Percentiles rank a stretch among this genome's conserved stretches.
Evolutionary conservation across 2,329 filamentous ascomycete genomes (phyloP).

Genomic region (Fusarium albosuccineum): DNA sequence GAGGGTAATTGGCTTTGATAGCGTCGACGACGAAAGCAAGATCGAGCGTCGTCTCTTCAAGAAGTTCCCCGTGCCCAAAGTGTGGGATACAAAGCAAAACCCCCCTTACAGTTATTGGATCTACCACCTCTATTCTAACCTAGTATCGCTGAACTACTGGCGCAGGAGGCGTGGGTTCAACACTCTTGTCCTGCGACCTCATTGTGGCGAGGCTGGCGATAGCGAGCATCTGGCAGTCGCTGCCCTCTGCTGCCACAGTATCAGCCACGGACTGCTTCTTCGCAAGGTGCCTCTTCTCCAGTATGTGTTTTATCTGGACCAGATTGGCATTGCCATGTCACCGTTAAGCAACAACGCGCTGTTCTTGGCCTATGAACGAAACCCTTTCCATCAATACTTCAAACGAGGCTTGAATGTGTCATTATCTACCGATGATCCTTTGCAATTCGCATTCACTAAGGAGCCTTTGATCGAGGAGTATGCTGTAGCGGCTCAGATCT

Average conservation of each 20-base stretch:
- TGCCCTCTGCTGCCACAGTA: slow-evolving; percentile 93
- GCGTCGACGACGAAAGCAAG: slow-evolving; percentile 98
- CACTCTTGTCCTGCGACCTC: slow-evolving; percentile 91
- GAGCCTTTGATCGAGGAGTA: slow-evolving; percentile 99
- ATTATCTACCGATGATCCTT: slow-evolving; percentile 93
- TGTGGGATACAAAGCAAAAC: slow-evolving; percentile 93
- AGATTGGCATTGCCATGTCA: slow-evolving; percentile 99
- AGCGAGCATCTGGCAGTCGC: slow-evolving; percentile 95
- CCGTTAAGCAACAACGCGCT: slow-evolving; percentile 97
- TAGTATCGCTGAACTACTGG: slow-evolving; percentile 92
- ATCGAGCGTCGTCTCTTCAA: slow-evolving; percentile 92
- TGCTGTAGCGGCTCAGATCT: slow-evolving; percentile 97
- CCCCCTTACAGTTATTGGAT: slow-evolving; percentile 99
- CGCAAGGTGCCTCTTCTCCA: slow-evolving; percentile 95
- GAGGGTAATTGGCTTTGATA: slow-evolving; percentile 95
- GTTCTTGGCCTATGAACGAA: slow-evolving; percentile 96
- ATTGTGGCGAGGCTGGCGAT: slow-evolving; percentile 97
- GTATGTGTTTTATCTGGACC: slow-evolving; percentile 97
- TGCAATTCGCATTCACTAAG: slow-evolving; percentile 98
- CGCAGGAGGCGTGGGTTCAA: slow-evolving; percentile 93
- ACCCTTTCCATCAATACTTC: slow-evolving; percentile 97
- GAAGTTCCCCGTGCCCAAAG: slow-evolving; percentile 91
- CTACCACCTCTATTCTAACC: slow-evolving; percentile 96
- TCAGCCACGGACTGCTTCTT: slow-evolving; percentile 92
- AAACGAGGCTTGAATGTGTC: slow-evolving; percentile 95